These are phyloP conservation scores for Rhizoclosmatium globosum DNA, from an alignment of 192 early-diverging fungal genomes.

Conservation along the genomic window DNA sequence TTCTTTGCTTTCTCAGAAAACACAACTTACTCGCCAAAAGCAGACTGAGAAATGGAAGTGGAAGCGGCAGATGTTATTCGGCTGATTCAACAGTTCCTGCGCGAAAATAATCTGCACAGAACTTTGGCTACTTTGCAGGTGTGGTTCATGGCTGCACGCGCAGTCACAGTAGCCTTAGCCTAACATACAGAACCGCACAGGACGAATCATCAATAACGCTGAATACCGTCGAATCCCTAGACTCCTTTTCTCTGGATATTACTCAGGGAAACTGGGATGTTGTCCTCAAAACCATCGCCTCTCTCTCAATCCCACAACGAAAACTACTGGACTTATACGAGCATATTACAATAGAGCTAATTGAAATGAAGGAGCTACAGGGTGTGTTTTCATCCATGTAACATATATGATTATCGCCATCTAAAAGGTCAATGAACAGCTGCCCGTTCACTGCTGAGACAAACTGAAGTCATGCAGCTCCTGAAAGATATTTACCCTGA, in stretches of 20 bases:
- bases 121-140: constrained; percentile 81
- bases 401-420: no score
- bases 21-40: not conserved
- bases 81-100: constrained; percentile 92
- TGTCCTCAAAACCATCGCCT: constrained; percentile 69
- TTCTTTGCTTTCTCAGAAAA: not conserved
- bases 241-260: constrained; percentile 77
- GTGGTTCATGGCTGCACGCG: not conserved
- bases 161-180: not conserved
- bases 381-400: constrained; percentile 52
- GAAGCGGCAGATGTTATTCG: constrained; percentile 68
- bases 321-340: constrained; percentile 90
- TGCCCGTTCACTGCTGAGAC: constrained; percentile 78
- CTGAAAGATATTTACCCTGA: constrained; percentile 79
- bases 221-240: constrained; percentile 87
- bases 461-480: constrained; percentile 91
- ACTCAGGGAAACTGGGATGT: constrained; percentile 85
- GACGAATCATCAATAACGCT: constrained; percentile 80
- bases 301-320: constrained; percentile 47
- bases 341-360: constrained; percentile 88
- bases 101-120: constrained; percentile 87
- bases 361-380: constrained; percentile 82
- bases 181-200: constrained; percentile 43
- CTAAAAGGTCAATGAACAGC: no score
- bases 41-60: constrained; percentile 19